These are phyloP conservation scores for Bertia moriformis DNA, from an alignment of 2,329 filamentous ascomycete genomes.

Conservation along the genomic window DNA sequence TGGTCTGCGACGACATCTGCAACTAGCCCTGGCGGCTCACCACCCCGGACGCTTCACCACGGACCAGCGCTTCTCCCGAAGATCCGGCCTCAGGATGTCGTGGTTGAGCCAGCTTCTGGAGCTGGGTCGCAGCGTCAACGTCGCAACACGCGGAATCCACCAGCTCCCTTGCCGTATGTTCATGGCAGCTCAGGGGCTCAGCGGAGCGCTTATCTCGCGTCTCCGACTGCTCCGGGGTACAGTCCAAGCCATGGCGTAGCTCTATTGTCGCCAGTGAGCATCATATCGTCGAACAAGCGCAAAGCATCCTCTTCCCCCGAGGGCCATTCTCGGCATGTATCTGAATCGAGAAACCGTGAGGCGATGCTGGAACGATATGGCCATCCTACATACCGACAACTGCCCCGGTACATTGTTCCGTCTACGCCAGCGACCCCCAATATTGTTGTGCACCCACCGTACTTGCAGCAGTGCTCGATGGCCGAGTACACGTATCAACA, in stretches of 20 bases:
- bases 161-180: conserved; percentile 24
- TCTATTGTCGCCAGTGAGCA: conserved; percentile 31
- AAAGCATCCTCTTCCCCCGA: conserved; percentile 6
- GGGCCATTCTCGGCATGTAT: conserved; percentile 29
- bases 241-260: neutral
- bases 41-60: conserved; percentile 31
- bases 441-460: neutral
- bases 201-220: neutral
- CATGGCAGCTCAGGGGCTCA: neutral
- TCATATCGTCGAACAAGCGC: conserved; percentile 11
- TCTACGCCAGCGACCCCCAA: neutral
- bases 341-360: conserved; percentile 34
- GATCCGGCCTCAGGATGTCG: conserved; percentile 39
- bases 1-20: conserved; percentile 30
- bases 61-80: conserved; percentile 36
- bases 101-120: conserved; percentile 29
- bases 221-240: neutral
- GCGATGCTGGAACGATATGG: conserved; percentile 35
- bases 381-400: conserved; percentile 43
- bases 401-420: conserved; percentile 15
- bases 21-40: conserved; percentile 32
- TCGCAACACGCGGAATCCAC: conserved; percentile 25
- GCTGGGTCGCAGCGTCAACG: conserved; percentile 16
- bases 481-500: no score
- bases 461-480: neutral